phyloP scores from a whole-genome alignment of 495 filamentous ascomycete species.

The Hypomontagnella monticulosa region DNA sequence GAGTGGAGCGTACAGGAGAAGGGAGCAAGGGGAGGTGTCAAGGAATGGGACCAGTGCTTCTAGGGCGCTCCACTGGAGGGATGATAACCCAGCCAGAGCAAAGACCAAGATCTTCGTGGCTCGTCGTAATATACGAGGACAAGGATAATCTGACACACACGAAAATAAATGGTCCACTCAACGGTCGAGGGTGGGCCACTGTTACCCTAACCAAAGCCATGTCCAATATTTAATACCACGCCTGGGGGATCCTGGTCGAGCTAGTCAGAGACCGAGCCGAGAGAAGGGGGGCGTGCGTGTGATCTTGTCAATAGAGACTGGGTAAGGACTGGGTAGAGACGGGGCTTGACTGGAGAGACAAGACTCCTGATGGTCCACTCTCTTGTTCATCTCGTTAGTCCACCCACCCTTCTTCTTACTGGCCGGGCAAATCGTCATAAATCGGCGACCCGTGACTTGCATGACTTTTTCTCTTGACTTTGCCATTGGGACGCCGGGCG shows the following conservation, averaged over 20 bases:
- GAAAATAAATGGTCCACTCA: slow-evolving; percentile 51
- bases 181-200: slow-evolving; percentile 42
- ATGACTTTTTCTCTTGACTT: slow-evolving; percentile 46
- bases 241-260: slow-evolving; percentile 32
- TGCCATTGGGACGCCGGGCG: slow-evolving; percentile 38
- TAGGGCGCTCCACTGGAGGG: slow-evolving; percentile 45
- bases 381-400: slow-evolving; percentile 42
- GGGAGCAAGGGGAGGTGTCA: slow-evolving; percentile 40
- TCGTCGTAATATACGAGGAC: slow-evolving; percentile 49
- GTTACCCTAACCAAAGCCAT: slow-evolving; percentile 45
- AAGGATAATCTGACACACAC: slow-evolving; percentile 54
- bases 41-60: slow-evolving; percentile 46
- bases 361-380: slow-evolving; percentile 41
- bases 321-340: neutral
- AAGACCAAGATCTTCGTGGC: slow-evolving; percentile 46
- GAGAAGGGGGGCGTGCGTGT: slow-evolving; percentile 43
- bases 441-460: slow-evolving; percentile 53
- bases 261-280: slow-evolving; percentile 38
- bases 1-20: slow-evolving; percentile 33
- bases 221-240: slow-evolving; percentile 48
- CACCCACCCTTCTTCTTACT: slow-evolving; percentile 35
- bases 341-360: slow-evolving; percentile 37
- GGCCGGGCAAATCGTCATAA: slow-evolving; percentile 49
- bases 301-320: slow-evolving; percentile 34
- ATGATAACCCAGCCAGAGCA: slow-evolving; percentile 41